Evolutionary conservation across 768 basidiomycete genomes (phyloP), one percentile per base, ranked within the genome.

Genomic region (Kwoniella bestiolae): DNA sequence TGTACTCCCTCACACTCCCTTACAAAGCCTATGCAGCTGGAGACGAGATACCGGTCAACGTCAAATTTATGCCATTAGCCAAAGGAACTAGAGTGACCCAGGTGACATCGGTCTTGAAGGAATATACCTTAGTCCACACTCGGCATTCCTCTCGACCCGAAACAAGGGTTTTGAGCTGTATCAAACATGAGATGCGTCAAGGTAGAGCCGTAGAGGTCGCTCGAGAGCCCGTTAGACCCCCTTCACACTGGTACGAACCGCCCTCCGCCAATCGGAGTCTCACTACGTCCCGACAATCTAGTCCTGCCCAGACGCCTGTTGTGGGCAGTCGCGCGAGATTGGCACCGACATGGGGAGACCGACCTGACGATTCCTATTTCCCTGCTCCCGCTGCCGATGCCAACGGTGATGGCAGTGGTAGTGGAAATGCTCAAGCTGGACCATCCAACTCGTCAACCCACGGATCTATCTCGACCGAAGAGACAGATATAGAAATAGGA

Each of bases 11-110:
- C 76, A 90, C 93, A 83, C 82, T 98, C 32, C 94, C 94, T 0
- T 93, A 95, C 85, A 95, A 94, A 77, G 95, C 94, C 0, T 97
- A 91, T 88, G 91, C 93, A 0, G 90, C 89, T 0, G 94, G 94
- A 5, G 94, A 97, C 80, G 85, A 85, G 9, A 82, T 96, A 61
- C 89, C 90, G 0, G 89, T 91, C 0, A 82, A 89, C 12, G 86
- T 92, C 80, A 96, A 95, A 79, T 91, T 96, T 78, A 87, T 88
- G 34, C 94, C 95, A 0, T 82, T 96, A 23, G 83, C 85, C 41
- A 97, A 98, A 80, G 95, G 95, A 7, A 88, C 90, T 5, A 83
- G 84, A 50, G 88, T 97, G 18, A 81, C 87, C 5, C 85, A 81
- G 50, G 85, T 95, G 25, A 80, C 84, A 21, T 91, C 89, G 3